A percentile compares a stretch with the other conserved stretches of the same genome.
phyloP scores from a whole-genome alignment of 805 yeast species.

The Candida golubevii region DNA sequence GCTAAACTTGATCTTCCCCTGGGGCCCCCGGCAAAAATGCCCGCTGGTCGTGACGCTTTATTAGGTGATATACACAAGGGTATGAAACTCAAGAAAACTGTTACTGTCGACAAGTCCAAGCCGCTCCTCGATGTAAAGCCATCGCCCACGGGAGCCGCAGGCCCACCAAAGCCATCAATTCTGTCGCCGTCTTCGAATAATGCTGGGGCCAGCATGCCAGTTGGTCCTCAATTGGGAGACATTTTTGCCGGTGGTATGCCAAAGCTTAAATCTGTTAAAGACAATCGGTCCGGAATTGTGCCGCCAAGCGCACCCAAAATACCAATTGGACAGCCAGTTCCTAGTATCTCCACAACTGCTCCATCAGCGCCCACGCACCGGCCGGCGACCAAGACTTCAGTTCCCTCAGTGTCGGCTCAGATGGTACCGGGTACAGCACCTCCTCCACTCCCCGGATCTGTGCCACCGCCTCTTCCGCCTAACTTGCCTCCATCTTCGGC shows the following conservation, averaged over 20 bases:
- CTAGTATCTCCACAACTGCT: constrained; percentile 3
- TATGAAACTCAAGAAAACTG: constrained; percentile 37
- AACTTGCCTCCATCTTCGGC: constrained; percentile 2
- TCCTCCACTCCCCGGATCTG: constrained; percentile 17
- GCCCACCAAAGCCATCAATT: constrained; percentile 11
- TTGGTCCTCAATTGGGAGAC: constrained; percentile 54
- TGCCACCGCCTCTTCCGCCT: constrained; percentile 21
- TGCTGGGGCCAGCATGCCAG: constrained; percentile 22
- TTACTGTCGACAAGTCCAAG: constrained; percentile 43
- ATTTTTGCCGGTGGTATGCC: constrained; percentile 80
- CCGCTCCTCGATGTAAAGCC: constrained; percentile 50
- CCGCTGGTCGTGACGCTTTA: constrained; percentile 42
- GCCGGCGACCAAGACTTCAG: constrained; percentile 3
- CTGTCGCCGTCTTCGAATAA: not conserved
- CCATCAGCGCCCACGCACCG: constrained; percentile 14
- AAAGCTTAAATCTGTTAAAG: constrained; percentile 45
- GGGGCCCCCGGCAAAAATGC: constrained; percentile 17
- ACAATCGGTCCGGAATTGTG: constrained; percentile 34
- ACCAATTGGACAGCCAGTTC: constrained; percentile 18
- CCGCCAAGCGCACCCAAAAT: constrained; percentile 38
- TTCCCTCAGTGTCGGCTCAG: constrained; percentile 13
- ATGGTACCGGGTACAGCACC: constrained; percentile 21
- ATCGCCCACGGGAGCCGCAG: constrained; percentile 11
- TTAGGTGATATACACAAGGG: constrained; percentile 79
- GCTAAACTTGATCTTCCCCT: constrained; percentile 19